Evolutionary conservation across 2,329 filamentous ascomycete genomes (phyloP), one percentile per base, ranked within the genome.

Genomic region (Penicillium sp.): DNA sequence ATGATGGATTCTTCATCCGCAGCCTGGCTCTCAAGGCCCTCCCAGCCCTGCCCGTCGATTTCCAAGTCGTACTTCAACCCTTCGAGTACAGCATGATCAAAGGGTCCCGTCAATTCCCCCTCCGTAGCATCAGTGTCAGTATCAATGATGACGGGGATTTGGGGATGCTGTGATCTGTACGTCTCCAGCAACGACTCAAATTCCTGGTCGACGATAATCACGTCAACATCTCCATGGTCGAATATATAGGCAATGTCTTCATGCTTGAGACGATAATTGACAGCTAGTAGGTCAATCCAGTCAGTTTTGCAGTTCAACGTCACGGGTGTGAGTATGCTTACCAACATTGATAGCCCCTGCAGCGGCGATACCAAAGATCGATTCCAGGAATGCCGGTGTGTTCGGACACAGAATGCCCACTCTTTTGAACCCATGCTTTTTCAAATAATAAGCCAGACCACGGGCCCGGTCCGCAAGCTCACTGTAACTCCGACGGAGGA

Each of bases 211-310:
- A 89, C 90, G 51, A 99, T 86, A 59, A 99, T 90, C 47, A 83
- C 78, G 65, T 99, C 93, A 0, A 89, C 92, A 52, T 95, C 89
- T 6, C 87, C 85, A 74, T 92, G 93, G 38, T 86, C 83, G 65
- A 99, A 90, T 55, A 97, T 95, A 71, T 97, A 99, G 18, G 82
- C 79, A 53, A 99, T 87, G 65, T 99, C 94, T 56, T 92, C 89
- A 33, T 82, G 78, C 70, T 94, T 94, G 42, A 96, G 76, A 2
- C 87, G 77, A 63, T 89, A 89, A 60, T 90, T 90, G 42, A 86
- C 83, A 3, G 80, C 82, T 76, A 59, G 4, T 69, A 63, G 36
- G 82, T 82, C 6, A 7, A 38, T 33, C 13, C 18, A 23, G 16
- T 21, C 8, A 12, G 21, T 39, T 12, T 21, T 21, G 3, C 18